Percentiles rank a stretch among this genome's conserved stretches.
These are phyloP conservation scores for Solanum verrucosum DNA, from an alignment of 257 asterid species.

Conservation along the genomic window DNA sequence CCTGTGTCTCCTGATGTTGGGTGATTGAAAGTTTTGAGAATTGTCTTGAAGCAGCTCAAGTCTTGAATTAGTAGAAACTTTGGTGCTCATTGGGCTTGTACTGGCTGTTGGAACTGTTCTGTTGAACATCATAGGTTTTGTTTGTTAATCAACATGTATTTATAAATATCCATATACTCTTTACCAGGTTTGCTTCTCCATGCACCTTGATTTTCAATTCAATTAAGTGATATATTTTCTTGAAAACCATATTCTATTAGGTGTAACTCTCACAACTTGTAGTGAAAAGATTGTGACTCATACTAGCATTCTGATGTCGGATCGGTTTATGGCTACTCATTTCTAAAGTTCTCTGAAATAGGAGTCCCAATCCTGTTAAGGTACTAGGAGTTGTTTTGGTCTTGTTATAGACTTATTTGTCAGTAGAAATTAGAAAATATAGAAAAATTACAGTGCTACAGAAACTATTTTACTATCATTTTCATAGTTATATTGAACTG, in stretches of 20 bases:
- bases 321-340: neutral
- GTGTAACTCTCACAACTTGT: neutral
- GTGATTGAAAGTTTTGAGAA: slow-evolving; percentile 21
- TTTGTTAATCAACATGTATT: neutral
- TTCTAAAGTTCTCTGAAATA: neutral
- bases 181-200: neutral
- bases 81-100: slow-evolving; percentile 14
- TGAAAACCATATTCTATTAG: neutral
- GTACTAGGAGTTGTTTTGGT: neutral
- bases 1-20: slow-evolving; percentile 15
- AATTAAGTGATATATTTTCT: neutral
- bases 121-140: slow-evolving; percentile 8
- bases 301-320: neutral
- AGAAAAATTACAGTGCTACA: neutral
- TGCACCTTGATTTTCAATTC: neutral
- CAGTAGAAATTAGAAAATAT: neutral
- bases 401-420: neutral
- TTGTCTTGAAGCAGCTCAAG: slow-evolving; percentile 15
- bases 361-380: neutral
- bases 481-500: neutral
- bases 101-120: slow-evolving; percentile 15
- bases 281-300: neutral
- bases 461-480: neutral
- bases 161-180: neutral
- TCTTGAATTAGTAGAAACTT: slow-evolving; percentile 1